These are phyloP conservation scores for Amanita inopinata DNA, from an alignment of 768 basidiomycete genomes.

Conservation along the genomic window DNA sequence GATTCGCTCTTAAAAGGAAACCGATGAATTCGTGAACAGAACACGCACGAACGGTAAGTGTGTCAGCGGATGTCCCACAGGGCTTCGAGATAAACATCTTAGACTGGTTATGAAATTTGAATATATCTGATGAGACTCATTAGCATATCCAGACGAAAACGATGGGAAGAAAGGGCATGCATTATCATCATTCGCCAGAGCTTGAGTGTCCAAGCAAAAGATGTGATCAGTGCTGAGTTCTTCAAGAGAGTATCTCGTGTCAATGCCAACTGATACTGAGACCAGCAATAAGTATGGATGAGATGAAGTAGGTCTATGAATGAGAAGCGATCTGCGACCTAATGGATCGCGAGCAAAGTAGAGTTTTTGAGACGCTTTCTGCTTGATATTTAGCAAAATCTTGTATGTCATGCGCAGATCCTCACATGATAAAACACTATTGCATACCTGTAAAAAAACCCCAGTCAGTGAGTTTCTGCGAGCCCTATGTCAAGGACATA, in stretches of 20 bases:
- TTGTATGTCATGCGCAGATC: background rate
- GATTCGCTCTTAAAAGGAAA: too few relatives aligned
- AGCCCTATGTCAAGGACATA: conserved; percentile 29
- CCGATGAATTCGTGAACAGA: too few relatives aligned
- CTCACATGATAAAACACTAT: conserved; percentile 72
- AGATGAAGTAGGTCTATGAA: conserved; percentile 43
- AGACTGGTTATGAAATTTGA: too few relatives aligned
- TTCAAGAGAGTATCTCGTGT: conserved; percentile 39
- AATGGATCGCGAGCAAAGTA: conserved; percentile 79
- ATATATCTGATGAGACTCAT: too few relatives aligned
- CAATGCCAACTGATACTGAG: conserved; percentile 50
- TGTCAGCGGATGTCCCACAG: too few relatives aligned
- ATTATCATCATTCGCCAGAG: conserved; percentile 7
- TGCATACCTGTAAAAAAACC: conserved; percentile 51
- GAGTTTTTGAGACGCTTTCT: conserved; percentile 38
- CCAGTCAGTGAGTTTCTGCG: conserved; percentile 3
- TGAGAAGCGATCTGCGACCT: conserved; percentile 75
- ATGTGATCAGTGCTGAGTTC: conserved; percentile 55
- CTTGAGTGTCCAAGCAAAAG: conserved; percentile 39
- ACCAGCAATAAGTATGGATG: conserved; percentile 51
- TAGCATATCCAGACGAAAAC: background rate
- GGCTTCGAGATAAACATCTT: too few relatives aligned
- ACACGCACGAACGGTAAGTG: conserved; percentile 26
- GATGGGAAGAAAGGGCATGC: conserved; percentile 9
- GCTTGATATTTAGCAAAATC: conserved; percentile 1